Percentiles rank a stretch among this genome's conserved stretches.
phyloP scores from a whole-genome alignment of 345 rosid genomes.

The Citrus maxima region DNA sequence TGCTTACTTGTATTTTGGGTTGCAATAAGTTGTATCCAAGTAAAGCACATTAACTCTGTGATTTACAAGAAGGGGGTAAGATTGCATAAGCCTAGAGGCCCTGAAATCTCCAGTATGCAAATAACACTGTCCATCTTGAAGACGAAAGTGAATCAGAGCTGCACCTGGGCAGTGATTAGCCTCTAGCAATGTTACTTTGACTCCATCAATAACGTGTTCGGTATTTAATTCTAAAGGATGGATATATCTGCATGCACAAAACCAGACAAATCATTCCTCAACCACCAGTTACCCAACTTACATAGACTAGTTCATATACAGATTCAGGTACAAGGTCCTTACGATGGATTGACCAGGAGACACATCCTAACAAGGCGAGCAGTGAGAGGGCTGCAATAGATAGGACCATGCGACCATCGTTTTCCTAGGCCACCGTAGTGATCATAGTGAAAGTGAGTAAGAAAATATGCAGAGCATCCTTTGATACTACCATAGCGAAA shows the following conservation, averaged over 20 bases:
- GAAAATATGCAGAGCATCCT: constrained; percentile 72
- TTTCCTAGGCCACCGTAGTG: constrained; percentile 75
- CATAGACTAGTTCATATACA: background rate
- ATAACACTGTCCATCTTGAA: constrained; percentile 50
- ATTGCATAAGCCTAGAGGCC: constrained; percentile 62
- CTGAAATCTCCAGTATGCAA: constrained; percentile 90
- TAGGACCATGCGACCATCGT: constrained; percentile 70
- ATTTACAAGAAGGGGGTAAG: constrained; percentile 49
- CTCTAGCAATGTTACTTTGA: constrained; percentile 59
- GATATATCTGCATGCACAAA: constrained; percentile 38
- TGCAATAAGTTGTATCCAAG: constrained; percentile 82
- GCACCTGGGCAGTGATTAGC: constrained; percentile 90
- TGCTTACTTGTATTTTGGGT: constrained; percentile 66
- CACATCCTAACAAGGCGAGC: constrained; percentile 57
- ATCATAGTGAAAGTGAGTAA: constrained; percentile 76
- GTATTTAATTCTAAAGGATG: constrained; percentile 49
- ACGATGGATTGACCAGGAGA: constrained; percentile 57
- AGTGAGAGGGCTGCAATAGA: constrained; percentile 65
- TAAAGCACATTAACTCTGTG: constrained; percentile 56
- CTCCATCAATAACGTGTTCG: constrained; percentile 49
- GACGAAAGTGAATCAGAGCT: constrained; percentile 59
- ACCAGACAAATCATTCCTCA: background rate
- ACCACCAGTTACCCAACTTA: background rate
- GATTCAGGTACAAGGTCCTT: constrained; percentile 13
- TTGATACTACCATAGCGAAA: constrained; percentile 64